Conservation (phyloP, 2,329 filamentous ascomycete genomes). For the Phialophora chinensis region DNA sequence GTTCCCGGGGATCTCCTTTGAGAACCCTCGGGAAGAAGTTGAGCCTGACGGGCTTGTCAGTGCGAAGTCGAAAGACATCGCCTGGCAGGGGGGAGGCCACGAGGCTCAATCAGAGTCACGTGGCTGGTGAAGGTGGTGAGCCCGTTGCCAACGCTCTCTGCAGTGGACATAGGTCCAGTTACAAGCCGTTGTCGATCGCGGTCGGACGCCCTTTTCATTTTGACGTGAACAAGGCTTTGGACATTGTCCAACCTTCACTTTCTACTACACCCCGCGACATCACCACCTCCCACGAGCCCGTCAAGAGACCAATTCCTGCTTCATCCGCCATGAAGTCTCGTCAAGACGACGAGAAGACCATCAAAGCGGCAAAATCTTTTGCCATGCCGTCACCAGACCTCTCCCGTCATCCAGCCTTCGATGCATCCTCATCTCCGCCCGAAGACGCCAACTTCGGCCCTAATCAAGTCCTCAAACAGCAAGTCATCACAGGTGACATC, state of each 20-base stretch:
- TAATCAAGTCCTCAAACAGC: background rate
- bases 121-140: conserved; percentile 21
- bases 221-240: conserved; percentile 29
- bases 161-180: conserved; percentile 1
- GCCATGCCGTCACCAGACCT: conserved; percentile 11
- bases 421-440: conserved; percentile 12
- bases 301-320: conserved; percentile 7
- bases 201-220: conserved; percentile 33
- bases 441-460: background rate
- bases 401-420: background rate
- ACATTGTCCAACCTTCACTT: conserved; percentile 26
- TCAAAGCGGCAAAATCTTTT: conserved; percentile 8
- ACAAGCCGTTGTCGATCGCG: conserved; percentile 33
- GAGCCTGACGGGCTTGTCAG: conserved; percentile 26
- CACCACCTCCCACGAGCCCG: conserved; percentile 8
- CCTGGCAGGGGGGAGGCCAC: conserved; percentile 24
- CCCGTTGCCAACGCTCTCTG: conserved; percentile 7
- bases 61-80: conserved; percentile 22
- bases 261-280: conserved; percentile 7
- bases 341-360: conserved; percentile 27
- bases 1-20: conserved; percentile 20
- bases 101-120: conserved; percentile 26
- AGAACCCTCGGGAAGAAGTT: conserved; percentile 28
- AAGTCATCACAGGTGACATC: conserved; percentile 28
- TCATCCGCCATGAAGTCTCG: conserved; percentile 5